Conservation (phyloP, 1,139 yeast genomes). For the Magnusiomyces sp. region DNA sequence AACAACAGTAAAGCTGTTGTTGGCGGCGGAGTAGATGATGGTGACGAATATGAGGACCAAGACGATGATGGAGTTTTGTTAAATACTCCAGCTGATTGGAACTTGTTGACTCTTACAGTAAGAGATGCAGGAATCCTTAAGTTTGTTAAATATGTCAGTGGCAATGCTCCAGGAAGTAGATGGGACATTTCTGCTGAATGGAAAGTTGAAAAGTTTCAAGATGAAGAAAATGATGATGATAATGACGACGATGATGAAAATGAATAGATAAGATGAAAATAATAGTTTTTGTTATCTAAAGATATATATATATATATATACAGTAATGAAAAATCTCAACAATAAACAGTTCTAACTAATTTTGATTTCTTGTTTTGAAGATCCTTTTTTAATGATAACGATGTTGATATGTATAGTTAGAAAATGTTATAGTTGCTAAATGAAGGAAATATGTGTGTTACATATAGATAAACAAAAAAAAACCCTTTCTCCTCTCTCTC, state of each 20-base stretch:
- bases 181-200: slow-evolving; percentile 87
- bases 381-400: too few relatives aligned
- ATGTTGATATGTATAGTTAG: too few relatives aligned
- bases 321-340: too few relatives aligned
- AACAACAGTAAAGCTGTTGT: slow-evolving; percentile 14
- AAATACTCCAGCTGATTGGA: slow-evolving; percentile 80
- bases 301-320: too few relatives aligned
- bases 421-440: too few relatives aligned
- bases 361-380: too few relatives aligned
- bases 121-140: slow-evolving; percentile 80
- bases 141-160: slow-evolving; percentile 86
- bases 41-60: slow-evolving; percentile 17
- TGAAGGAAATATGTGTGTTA: too few relatives aligned
- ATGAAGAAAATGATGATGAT: slow-evolving; percentile 30
- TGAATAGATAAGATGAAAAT: slow-evolving; percentile 16
- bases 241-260: slow-evolving; percentile 15
- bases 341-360: too few relatives aligned
- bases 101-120: slow-evolving; percentile 64
- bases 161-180: slow-evolving; percentile 79
- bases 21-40: slow-evolving; percentile 54
- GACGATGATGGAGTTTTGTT: slow-evolving; percentile 70
- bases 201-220: slow-evolving; percentile 49
- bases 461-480: too few relatives aligned
- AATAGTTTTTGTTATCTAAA: too few relatives aligned
- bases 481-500: too few relatives aligned